These are phyloP conservation scores for Globisporangium paddicum DNA, from an alignment of 352 stramenopile species.

Conservation along the genomic window DNA sequence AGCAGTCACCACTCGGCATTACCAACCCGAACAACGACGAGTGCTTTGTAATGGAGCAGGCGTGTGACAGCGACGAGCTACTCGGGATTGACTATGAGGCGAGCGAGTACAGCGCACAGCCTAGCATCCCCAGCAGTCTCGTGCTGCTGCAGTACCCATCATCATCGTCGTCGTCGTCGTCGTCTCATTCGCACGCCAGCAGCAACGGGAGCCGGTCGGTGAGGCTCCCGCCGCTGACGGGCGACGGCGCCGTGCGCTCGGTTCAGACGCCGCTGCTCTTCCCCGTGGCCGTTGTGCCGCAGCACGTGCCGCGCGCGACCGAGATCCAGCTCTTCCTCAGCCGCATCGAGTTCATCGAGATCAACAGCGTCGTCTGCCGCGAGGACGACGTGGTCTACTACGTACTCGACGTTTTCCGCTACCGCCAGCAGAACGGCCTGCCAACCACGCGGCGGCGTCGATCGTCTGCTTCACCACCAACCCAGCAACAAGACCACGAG, in stretches of 20 bases:
- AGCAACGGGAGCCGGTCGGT: not conserved
- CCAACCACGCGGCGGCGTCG: conserved; percentile 23
- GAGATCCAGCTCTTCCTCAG: conserved; percentile 51
- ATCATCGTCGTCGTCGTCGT: not conserved
- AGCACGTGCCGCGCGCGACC: conserved; percentile 49
- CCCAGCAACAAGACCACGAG: not conserved
- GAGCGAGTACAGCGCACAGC: not conserved
- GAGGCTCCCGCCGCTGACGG: conserved; percentile 19
- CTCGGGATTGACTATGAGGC: not conserved
- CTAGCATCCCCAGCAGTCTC: not conserved
- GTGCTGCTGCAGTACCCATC: conserved; percentile 9
- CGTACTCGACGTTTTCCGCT: conserved; percentile 55
- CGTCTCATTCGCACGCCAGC: not conserved
- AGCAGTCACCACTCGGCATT: too few species aligned
- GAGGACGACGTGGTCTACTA: conserved; percentile 55
- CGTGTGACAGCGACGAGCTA: not conserved
- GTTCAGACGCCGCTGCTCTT: conserved; percentile 37
- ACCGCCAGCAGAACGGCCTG: conserved; percentile 46
- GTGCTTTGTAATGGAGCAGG: not conserved
- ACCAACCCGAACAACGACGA: not conserved
- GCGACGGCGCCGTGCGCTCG: conserved; percentile 14
- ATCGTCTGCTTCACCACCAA: conserved; percentile 14
- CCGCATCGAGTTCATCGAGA: conserved; percentile 53
- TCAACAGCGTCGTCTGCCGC: conserved; percentile 39
- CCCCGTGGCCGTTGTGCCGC: conserved; percentile 36